These are phyloP conservation scores for Millerozyma acaciae DNA, from an alignment of 805 yeast genomes.

Conservation along the genomic window DNA sequence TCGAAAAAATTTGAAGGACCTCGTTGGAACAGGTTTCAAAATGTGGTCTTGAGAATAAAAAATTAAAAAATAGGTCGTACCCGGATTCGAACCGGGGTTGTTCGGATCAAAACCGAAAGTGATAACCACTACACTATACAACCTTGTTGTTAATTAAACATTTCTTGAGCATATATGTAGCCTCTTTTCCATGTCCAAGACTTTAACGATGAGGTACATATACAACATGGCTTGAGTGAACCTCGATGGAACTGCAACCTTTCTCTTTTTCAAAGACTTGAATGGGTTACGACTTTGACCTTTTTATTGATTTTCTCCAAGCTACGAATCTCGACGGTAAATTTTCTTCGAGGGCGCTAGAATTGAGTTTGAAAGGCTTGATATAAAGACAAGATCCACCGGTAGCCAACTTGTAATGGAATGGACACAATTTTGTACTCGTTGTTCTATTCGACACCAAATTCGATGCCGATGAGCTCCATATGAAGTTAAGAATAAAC, in stretches of 20 bases:
- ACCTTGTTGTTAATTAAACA: too few species aligned
- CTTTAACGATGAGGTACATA: too few species aligned
- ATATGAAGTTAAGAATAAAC: constrained; percentile 6
- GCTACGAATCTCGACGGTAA: not conserved
- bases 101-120: constrained; percentile 78
- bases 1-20: too few species aligned
- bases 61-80: constrained; percentile 54
- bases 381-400: too few species aligned
- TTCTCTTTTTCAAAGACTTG: too few species aligned
- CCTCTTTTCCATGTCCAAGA: not conserved
- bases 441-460: not conserved
- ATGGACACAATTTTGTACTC: not conserved
- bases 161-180: not conserved
- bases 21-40: not conserved
- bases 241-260: too few species aligned
- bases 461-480: not conserved
- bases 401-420: not conserved
- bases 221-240: too few species aligned
- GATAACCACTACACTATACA: constrained; percentile 79
- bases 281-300: too few species aligned
- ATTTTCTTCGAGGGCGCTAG: not conserved
- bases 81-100: constrained; percentile 88
- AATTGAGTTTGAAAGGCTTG: not conserved
- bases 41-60: constrained; percentile 1
- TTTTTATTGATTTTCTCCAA: too few species aligned